Evolutionary conservation across 805 yeast species (phyloP).

Genomic region (Candida sphagnicola): DNA sequence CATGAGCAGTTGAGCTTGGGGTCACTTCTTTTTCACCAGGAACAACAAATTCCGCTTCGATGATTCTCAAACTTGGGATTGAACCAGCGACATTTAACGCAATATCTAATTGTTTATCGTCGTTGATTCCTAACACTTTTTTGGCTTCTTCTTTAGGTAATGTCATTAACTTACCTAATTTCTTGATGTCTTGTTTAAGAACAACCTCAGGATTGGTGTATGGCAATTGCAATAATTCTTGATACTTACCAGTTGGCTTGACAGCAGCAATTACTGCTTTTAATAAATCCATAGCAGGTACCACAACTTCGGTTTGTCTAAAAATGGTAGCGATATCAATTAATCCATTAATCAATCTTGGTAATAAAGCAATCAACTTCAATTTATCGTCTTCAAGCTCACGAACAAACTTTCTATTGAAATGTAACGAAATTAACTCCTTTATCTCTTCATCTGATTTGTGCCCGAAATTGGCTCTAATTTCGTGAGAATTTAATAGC

Average conservation of each 20-base stretch:
- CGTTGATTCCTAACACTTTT: constrained; percentile 52
- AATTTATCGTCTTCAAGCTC: constrained; percentile 40
- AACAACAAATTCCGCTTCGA: constrained; percentile 72
- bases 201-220: constrained; percentile 52
- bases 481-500: constrained; percentile 67
- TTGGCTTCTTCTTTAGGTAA: constrained; percentile 52
- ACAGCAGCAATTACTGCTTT: constrained; percentile 77
- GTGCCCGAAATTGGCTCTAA: constrained; percentile 37
- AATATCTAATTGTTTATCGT: constrained; percentile 40
- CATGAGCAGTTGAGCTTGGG: constrained; percentile 60
- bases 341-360: constrained; percentile 64
- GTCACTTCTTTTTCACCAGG: constrained; percentile 82
- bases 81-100: constrained; percentile 55
- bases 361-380: constrained; percentile 58
- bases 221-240: constrained; percentile 80
- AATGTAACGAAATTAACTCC: constrained; percentile 51
- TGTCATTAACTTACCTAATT: constrained; percentile 67
- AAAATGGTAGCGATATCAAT: constrained; percentile 80
- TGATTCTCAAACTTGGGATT: constrained; percentile 65
- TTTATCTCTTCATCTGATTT: constrained; percentile 46
- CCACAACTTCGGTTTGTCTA: constrained; percentile 64
- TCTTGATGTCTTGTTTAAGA: constrained; percentile 40
- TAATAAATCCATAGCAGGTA: constrained; percentile 59
- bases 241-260: constrained; percentile 45
- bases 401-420: constrained; percentile 44